phyloP scores from a whole-genome alignment of 306 rosid genomes.

The Vigna unguiculata region DNA sequence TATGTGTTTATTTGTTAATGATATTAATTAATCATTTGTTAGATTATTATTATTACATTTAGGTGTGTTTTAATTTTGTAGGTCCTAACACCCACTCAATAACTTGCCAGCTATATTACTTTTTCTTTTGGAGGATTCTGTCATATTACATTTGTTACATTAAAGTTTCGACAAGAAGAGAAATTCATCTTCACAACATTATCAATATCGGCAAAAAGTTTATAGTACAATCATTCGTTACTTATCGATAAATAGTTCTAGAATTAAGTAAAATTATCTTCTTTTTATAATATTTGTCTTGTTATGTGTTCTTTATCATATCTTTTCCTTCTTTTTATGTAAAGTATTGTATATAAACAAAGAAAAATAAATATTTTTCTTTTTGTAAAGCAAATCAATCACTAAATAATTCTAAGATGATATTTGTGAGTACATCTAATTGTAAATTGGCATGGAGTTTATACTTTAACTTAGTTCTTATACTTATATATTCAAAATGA shows the following conservation, averaged over 20 bases:
- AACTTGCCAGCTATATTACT: constrained; percentile 45
- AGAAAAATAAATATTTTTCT: no score
- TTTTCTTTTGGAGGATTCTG: constrained; percentile 8
- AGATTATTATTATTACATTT: not conserved
- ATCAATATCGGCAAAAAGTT: not conserved
- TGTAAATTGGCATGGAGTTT: no score
- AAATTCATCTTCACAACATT: not conserved
- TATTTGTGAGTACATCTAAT: no score
- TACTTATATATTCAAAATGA: no score
- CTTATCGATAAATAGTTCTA: not conserved
- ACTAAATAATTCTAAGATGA: no score
- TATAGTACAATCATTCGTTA: not conserved
- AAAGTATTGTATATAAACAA: no score
- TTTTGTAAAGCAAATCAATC: no score
- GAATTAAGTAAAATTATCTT: no score
- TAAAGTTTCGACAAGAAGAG: not conserved
- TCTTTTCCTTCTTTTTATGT: no score
- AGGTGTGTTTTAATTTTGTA: constrained; percentile 33
- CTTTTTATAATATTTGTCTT: no score
- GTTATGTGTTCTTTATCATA: no score
- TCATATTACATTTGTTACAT: not conserved
- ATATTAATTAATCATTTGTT: constrained; percentile 1
- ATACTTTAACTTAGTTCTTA: no score
- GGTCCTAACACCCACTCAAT: constrained; percentile 23
- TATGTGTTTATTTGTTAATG: not conserved